phyloP scores from a whole-genome alignment of 2,329 filamentous ascomycete species.

The Epichloe baconii region DNA sequence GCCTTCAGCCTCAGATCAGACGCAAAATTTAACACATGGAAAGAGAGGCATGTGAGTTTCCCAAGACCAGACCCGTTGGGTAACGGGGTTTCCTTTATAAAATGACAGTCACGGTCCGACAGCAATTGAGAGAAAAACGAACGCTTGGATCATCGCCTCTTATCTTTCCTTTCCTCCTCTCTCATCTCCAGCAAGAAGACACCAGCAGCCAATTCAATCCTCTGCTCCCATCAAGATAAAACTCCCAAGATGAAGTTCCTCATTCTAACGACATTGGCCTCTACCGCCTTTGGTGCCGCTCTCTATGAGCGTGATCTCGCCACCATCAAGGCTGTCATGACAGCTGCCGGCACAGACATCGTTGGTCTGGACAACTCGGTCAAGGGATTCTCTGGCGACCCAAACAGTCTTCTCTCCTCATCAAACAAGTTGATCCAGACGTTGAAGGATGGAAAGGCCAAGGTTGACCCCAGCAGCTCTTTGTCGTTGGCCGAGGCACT shows the following conservation, averaged over 20 bases:
- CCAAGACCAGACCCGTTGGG: no score
- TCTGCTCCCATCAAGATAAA: background rate
- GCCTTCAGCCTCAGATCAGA: no score
- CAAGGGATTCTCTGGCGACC: background rate
- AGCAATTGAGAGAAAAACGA: background rate
- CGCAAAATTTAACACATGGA: no score
- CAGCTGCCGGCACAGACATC: background rate
- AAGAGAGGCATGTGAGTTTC: background rate
- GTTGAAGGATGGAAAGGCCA: background rate
- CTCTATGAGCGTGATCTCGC: background rate
- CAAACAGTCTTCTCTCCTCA: background rate
- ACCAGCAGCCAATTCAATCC: background rate
- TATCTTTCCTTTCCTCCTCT: background rate
- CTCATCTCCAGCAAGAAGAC: background rate
- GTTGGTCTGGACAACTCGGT: background rate
- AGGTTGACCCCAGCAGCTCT: background rate
- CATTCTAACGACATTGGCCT: background rate
- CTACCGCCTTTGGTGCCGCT: background rate
- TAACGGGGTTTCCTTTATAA: background rate
- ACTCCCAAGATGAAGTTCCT: background rate
- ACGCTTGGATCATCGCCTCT: background rate
- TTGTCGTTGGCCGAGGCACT: background rate
- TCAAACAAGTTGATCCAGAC: background rate
- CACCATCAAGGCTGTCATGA: background rate
- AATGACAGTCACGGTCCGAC: background rate